Conservation (phyloP, 805 yeast genomes). For the Candida pseudoglaebosa region DNA sequence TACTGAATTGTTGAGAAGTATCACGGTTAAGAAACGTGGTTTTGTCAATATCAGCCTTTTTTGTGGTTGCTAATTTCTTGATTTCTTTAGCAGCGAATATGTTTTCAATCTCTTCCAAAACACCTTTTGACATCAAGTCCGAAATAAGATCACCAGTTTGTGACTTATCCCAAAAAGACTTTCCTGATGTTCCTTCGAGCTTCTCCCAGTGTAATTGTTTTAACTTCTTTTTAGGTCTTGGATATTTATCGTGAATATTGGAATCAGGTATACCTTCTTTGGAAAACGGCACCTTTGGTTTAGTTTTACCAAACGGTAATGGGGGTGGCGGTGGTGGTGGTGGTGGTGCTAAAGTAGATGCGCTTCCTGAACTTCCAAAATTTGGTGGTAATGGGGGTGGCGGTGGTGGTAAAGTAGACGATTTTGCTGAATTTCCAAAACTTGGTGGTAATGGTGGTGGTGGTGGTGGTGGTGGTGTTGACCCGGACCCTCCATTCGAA, state of each 20-base stretch:
- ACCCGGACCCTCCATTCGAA: conserved; percentile 8
- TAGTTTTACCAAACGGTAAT: conserved; percentile 14
- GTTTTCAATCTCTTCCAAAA: conserved; percentile 59
- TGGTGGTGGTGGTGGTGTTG: conserved; percentile 23
- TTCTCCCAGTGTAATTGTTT: conserved; percentile 86
- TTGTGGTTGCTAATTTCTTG: conserved; percentile 40
- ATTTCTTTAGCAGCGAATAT: conserved; percentile 57
- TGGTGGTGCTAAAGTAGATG: conserved; percentile 15
- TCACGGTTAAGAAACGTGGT: conserved; percentile 63
- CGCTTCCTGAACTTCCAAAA: conserved; percentile 4
- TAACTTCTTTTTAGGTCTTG: conserved; percentile 56
- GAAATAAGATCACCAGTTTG: conserved; percentile 43
- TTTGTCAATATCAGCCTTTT: conserved; percentile 42
- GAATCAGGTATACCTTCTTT: conserved; percentile 13
- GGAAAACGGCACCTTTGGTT: conserved; percentile 5
- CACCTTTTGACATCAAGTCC: conserved; percentile 54
- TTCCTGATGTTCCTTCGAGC: conserved; percentile 45
- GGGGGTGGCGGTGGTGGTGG: conserved; percentile 29
- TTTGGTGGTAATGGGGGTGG: conserved; percentile 21
- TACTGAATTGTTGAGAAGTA: conserved; percentile 74
- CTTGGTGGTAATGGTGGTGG: conserved; percentile 15
- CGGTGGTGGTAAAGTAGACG: conserved; percentile 27
- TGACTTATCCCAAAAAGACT: conserved; percentile 60
- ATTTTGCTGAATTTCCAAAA: conserved; percentile 10
- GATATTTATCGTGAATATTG: conserved; percentile 43